Conservation (phyloP, 306 rosid species). For the Myrica gale region DNA sequence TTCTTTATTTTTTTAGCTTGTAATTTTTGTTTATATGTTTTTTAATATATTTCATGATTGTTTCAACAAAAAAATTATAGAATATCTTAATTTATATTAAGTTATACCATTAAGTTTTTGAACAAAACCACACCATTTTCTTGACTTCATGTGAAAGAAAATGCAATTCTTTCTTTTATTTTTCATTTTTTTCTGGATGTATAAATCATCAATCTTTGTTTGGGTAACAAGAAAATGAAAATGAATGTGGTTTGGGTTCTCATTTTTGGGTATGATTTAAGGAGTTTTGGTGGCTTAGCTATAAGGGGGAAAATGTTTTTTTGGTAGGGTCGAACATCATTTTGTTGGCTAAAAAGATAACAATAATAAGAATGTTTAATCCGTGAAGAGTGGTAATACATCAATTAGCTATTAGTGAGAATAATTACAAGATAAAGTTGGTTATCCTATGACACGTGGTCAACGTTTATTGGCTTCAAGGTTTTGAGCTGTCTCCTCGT, state of each 20-base stretch:
- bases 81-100: no score
- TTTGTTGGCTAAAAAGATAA: constrained; percentile 5
- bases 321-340: constrained; percentile 33
- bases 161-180: no score
- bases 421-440: constrained; percentile 31
- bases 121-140: no score
- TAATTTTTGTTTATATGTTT: no score
- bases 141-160: no score
- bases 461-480: constrained; percentile 19
- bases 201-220: background rate
- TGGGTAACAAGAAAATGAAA: background rate
- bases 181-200: no score
- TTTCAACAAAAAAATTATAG: no score
- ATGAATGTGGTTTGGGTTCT: background rate
- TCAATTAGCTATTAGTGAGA: constrained; percentile 12
- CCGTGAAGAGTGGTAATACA: constrained; percentile 39
- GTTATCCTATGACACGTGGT: constrained; percentile 42
- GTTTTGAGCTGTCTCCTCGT: background rate
- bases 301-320: constrained; percentile 9
- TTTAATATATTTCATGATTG: no score
- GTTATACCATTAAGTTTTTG: no score
- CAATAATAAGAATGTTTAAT: constrained; percentile 21
- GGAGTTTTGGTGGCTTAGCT: background rate
- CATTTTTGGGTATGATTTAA: background rate
- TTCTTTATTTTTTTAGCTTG: no score